Evolutionary conservation across 352 stramenopile genomes (phyloP), one percentile per base, ranked within the genome.

Genomic region (Saprolegnia parasitica): DNA sequence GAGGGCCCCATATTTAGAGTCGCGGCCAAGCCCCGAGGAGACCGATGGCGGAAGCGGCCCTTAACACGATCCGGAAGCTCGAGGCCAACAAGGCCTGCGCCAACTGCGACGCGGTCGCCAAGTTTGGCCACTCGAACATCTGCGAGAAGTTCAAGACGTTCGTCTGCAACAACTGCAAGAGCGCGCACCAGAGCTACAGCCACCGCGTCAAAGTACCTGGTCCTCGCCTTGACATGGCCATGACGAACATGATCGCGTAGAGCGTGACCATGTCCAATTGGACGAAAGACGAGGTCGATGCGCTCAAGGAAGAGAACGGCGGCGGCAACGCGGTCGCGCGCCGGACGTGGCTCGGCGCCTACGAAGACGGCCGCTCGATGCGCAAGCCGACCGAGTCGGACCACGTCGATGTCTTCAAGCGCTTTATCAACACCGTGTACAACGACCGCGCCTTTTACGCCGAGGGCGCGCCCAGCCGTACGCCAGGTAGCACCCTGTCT

Each of bases 91-190:
- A 91, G 71, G 81, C 73, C 49, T 96, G 88, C 73, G 81, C 78
- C 64, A 95, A 96, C 77, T 96, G 88, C 73, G 81, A 83, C 63
- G 79, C 78, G 63, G 86, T 91, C 78, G 88, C 83, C 75, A 88
- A 92, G 77, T 98, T 97, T 82, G 94, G 94, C 40, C 95, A 97
- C 73, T 81, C 80, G 56, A 97, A 95, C 61, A 79, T 98, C 42
- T 98, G 91, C 79, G 91, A 96, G 68, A 96, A 96, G 76, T 85
- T 90, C 72, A 93, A 77, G 63, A 92, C 86, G 65, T 98, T 98
- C 77, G 89, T 98, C 26, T 98, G 95, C 78, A 91, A 91, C 72
- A 85, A 94, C 70, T 98, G 95, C 81, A 98, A 98, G 81, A 93
- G 86, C 50, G 91, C 89, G 15, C 95, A 98, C 75, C 92, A 98